phyloP scores from a whole-genome alignment of 768 basidiomycete genomes.

The Phylloporus sp. region DNA sequence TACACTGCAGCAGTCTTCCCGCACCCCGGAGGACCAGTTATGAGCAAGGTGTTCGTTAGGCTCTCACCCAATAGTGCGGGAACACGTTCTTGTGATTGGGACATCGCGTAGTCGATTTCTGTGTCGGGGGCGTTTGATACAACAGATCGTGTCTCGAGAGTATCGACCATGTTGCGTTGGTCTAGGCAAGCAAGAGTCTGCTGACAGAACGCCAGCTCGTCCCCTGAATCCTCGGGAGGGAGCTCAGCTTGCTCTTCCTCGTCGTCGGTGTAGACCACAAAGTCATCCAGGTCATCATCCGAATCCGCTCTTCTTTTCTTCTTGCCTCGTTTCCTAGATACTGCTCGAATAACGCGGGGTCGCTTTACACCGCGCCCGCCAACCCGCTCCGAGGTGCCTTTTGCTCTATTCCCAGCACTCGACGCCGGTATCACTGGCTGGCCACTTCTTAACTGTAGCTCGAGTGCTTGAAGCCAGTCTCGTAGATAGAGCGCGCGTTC shows the following conservation, averaged over 20 bases:
- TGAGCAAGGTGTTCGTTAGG: constrained; percentile 82
- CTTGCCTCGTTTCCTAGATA: constrained; percentile 40
- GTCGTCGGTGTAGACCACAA: constrained; percentile 46
- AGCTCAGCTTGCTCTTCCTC: constrained; percentile 31
- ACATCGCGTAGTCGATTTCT: constrained; percentile 3
- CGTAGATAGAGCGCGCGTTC: constrained; percentile 62
- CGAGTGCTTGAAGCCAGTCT: constrained; percentile 73
- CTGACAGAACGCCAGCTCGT: constrained; percentile 29
- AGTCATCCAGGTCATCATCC: constrained; percentile 52
- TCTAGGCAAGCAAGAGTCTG: constrained; percentile 20
- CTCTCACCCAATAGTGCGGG: constrained; percentile 35
- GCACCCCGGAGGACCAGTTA: constrained; percentile 74
- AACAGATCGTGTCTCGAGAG: not conserved
- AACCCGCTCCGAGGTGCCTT: constrained; percentile 21
- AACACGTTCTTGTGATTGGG: constrained; percentile 10
- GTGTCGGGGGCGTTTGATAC: constrained; percentile 1
- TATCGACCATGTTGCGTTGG: not conserved
- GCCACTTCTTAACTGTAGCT: constrained; percentile 40
- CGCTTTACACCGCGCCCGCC: constrained; percentile 47
- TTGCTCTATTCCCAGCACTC: constrained; percentile 11
- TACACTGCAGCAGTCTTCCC: constrained; percentile 94
- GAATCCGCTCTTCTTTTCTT: constrained; percentile 53
- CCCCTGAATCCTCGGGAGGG: constrained; percentile 35
- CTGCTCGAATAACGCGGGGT: constrained; percentile 52
- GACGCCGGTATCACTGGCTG: constrained; percentile 2